Evolutionary conservation across 2,329 filamentous ascomycete species (phyloP), one percentile per base, ranked within the genome.

Genomic region (Sporothrix phasma): DNA sequence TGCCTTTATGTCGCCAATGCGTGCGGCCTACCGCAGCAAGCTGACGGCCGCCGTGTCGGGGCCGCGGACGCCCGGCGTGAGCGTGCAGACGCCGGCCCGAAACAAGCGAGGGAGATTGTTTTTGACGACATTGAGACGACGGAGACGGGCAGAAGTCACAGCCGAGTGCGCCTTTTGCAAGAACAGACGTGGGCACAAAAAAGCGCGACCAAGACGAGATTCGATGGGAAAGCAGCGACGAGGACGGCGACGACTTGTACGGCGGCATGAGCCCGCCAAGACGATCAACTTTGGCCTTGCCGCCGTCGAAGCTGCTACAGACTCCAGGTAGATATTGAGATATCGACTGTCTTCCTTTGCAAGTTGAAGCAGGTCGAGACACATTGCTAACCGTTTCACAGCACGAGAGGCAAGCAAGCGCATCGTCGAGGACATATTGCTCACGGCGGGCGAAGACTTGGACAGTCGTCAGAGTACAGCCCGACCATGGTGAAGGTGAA

Each of bases 191-290:
- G 65, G 69, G 7, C 70, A 70, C 64, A 56, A 67, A 66, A 63
- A 73, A 69, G 19, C 51, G 62, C 2, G 72, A 74, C 31, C 76
- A 73, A 65, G 81, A 84, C 62, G 84, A 87, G 71, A 84, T 86
- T 64, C 81, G 80, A 19, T 94, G 91, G 87, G 88, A 92, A 62
- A 88, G 92, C 66, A 86, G 85, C 64, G 88, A 88, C 31, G 84
- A 85, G 10, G 84, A 87, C 58, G 84, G 84, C 45, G 81, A 80
- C 26, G 84, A 81, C 47, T 72, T 84, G 5, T 87, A 88, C 65
- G 83, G 82, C 6, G 90, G 87, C 5, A 88, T 92, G 75, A 96
- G 90, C 71, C 94, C 94, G 31, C 94, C 0, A 97, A 97, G 79
- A 94, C 90, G 11, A 92, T 95, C 66, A 89, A 92, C 71, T n/a